Base-by-base conservation (phyloP, 2,329 filamentous ascomycete species). In the Myriosclerotinia curreyana region DNA sequence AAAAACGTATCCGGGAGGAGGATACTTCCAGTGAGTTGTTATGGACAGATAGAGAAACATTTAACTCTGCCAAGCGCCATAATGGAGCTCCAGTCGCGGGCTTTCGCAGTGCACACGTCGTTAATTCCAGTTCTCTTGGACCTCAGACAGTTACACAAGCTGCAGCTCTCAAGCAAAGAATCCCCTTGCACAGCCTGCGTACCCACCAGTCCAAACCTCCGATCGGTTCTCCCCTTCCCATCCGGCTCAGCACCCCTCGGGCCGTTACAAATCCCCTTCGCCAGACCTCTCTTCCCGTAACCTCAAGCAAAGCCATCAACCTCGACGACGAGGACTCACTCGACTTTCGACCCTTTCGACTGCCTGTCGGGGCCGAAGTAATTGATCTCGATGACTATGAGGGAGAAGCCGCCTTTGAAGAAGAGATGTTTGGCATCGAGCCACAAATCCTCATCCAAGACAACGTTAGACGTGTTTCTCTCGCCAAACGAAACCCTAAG, bases 401-500 rank as follows among this genome's bases (percentile, higher is more conserved):
- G n/a, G 38, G 20, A 11, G 58, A 64, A 22, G 25, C 34, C 22
- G 28, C 48, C 1, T 38, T 44, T 2, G 49, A 55, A 17, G 17
- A 55, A 34, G 49, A 53, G 17, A 42, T 40, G 0, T 55, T 62
- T 38, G 51, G 31, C 1, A n/a, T 42, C 22, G 60, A 48, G 11
- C 60, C 62, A 25, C 22, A 38, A 20, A 11, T 34, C 5, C 14
- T 0, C 8, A 22, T 38, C 1, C 58, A 51, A 42, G 31, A 25
- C 8, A 42, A 44, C 50, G 8, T 49, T 2, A 2, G 36, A 36
- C 49, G 40, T 22, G 51, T 42, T 17, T 36, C 25, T 31, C 17
- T 60, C 20, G 53, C 52, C 14, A 22, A 38, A 9, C 75, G n/a
- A 62, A 75, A 65, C 22, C 68, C 75, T 3, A 17, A 60, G 0